These are phyloP conservation scores for Fonsecaea monophora DNA, from an alignment of 2,329 filamentous ascomycete species.

Conservation along the genomic window DNA sequence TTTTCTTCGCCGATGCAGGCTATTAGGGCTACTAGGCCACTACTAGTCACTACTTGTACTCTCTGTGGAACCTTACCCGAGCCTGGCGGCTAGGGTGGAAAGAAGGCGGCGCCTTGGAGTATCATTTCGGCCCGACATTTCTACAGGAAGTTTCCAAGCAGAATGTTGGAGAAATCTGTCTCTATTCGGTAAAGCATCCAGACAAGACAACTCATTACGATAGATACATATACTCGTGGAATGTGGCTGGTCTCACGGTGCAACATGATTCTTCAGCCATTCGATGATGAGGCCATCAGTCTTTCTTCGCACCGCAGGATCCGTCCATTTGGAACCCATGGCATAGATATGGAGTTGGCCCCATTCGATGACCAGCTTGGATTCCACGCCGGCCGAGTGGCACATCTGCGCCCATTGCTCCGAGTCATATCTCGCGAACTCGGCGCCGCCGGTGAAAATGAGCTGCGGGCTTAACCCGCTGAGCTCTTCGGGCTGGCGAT, in stretches of 20 bases:
- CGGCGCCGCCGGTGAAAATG: constrained; percentile 20
- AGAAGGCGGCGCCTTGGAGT: too few species aligned
- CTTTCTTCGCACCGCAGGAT: constrained; percentile 18
- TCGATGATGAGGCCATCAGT: constrained; percentile 24
- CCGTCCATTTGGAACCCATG: constrained; percentile 19
- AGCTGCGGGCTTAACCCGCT: constrained; percentile 15
- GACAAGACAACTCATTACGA: too few species aligned
- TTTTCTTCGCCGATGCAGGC: too few species aligned
- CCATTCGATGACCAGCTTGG: constrained; percentile 21
- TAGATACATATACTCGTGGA: too few species aligned
- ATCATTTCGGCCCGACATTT: too few species aligned
- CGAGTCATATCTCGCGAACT: constrained; percentile 19
- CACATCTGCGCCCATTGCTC: constrained; percentile 17
- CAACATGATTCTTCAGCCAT: constrained; percentile 20
- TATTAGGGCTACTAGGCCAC: too few species aligned
- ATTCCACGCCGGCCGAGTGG: not conserved
- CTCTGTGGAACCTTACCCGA: too few species aligned
- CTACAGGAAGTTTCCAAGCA: too few species aligned
- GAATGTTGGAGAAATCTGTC: too few species aligned
- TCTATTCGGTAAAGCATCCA: too few species aligned
- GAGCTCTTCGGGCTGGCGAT: constrained; percentile 11
- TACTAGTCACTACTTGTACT: too few species aligned
- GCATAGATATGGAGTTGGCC: constrained; percentile 28
- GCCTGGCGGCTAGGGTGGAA: too few species aligned
- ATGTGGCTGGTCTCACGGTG: not conserved